A percentile compares a stretch with the other conserved stretches of the same genome.
Evolutionary conservation across 1,284 basidiomycete species (phyloP).

Genomic region (Rhodotorula glutinis): DNA sequence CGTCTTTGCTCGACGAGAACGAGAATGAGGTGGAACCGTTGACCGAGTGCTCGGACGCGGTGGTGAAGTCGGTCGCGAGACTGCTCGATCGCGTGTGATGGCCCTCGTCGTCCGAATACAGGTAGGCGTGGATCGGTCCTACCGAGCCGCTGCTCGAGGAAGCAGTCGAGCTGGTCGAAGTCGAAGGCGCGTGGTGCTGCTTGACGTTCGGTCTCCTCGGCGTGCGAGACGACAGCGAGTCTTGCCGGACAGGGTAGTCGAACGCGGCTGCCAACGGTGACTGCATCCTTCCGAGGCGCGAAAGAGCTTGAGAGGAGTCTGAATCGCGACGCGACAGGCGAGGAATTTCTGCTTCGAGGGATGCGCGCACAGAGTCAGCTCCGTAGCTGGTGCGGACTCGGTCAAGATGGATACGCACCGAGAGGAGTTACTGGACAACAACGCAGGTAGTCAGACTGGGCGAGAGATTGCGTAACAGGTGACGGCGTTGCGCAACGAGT

Average conservation of each 20-base stretch:
- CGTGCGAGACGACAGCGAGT: neutral
- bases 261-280: slow-evolving; percentile 3
- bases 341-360: neutral
- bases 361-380: too few species aligned
- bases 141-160: neutral
- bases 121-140: neutral
- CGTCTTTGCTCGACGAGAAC: neutral
- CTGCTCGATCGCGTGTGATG: slow-evolving; percentile 6
- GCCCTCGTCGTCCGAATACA: neutral
- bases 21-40: neutral
- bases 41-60: slow-evolving; percentile 2
- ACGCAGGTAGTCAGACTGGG: too few species aligned
- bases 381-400: too few species aligned
- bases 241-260: neutral
- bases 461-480: too few species aligned
- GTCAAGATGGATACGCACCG: too few species aligned
- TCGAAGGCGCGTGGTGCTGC: slow-evolving; percentile 3
- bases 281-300: neutral
- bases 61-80: slow-evolving; percentile 3
- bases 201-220: neutral
- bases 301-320: too few species aligned
- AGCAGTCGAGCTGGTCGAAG: slow-evolving; percentile 9
- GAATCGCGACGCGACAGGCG: neutral
- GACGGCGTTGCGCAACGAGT: too few species aligned
- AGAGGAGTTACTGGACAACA: too few species aligned